Base-by-base conservation (phyloP, 2,329 filamentous ascomycete species). In the Nothomitra cinnamomea region DNA sequence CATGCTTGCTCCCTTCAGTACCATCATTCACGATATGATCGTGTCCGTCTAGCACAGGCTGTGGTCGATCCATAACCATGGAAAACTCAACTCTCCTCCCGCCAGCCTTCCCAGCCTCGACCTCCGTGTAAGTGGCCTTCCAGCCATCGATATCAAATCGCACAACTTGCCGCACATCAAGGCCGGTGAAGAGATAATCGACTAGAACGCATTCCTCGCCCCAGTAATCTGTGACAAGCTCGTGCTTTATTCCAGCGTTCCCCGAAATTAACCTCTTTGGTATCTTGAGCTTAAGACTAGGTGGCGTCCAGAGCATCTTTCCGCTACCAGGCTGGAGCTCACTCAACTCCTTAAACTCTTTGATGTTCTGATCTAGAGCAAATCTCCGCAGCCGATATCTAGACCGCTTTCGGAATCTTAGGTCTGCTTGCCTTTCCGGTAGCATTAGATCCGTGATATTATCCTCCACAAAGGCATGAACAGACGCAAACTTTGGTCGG, bases 51-150 rank as follows among this genome's bases (percentile, higher is more conserved):
- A n/a, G n/a, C n/a, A 32, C 4, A 32, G 10, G 28, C 28, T 4
- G 10, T 32, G 28, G 10, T 49, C 12, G 25, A 35, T 24, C 2
- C 45, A 49, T 49, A 3, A 4, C 12, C 45, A 49, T 49, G 10
- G 35, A 7, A 22, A 66, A 52, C 54, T 65, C 63, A 22, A 55
- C 53, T 15, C 61, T 56, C 17, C 56, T 55, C 7, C 63, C 63
- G n/a, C 59, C 62, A 7, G 62, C 58, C 55, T 61, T 62, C 6
- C 64, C 64, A 17, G 55, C 59, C 40, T 66, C 60, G 53, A 64
- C 58, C 24, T 57, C 58, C 0, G 60, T 60, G 48, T 61, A 65
- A 2, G 45, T 25, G 17, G 64, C 42, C 19, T 49, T 41, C 58
- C 61, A 66, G 22, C 55, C 55, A 1, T 59, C 47, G 48, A 58